Evolutionary conservation across 345 rosid species (phyloP), one percentile per base, ranked within the genome.

Genomic region (Camelina hispida): DNA sequence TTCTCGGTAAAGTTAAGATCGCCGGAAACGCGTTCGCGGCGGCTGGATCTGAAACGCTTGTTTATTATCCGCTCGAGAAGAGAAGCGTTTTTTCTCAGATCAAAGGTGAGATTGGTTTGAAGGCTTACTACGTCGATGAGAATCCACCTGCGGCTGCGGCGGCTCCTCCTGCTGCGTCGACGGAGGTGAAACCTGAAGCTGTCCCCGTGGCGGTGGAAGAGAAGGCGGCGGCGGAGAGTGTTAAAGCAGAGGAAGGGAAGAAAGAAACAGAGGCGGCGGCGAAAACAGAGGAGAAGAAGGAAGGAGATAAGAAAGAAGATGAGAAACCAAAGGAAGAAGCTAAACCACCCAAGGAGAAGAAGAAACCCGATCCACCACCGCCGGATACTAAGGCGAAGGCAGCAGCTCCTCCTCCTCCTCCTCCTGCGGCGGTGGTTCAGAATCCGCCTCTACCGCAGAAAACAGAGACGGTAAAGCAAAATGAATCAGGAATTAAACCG

Each of bases 11-110:
- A 32, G 91, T 93, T 6, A 89, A 89, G 86, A 80, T 93, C 69
- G 81, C 92, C 28, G 90, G 93, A 6, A 76, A 63, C 30, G 76
- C 76, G 14, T 88, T 91, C 50, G 87, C 77, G 1, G 69, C 84
- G 17, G 55, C 84, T 0, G 98, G 96, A 66, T 84, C 84, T 3
- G 97, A 93, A 81, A 75, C 85, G 38, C 83, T 89, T 28, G 83
- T 89, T 37, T 91, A 93, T 78, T 86, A 85, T 37, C 92, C 98
- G 13, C 81, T 93, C 79, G 98, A 93, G 85, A 93, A 93, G 63
- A 62, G 97, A 75, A 91, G 96, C 56, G 97, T 93, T 3, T 93
- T 93, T 58, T 91, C 97, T 2, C 98, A 88, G 77, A 83, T 93
- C 23, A 89, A 87, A 52, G 98, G 98, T 11, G 96, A 93, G 85